Percentiles rank a stretch among this genome's conserved stretches.
Evolutionary conservation across 1,139 yeast species (phyloP).

Genomic region (Candida pseudoviswanathii): DNA sequence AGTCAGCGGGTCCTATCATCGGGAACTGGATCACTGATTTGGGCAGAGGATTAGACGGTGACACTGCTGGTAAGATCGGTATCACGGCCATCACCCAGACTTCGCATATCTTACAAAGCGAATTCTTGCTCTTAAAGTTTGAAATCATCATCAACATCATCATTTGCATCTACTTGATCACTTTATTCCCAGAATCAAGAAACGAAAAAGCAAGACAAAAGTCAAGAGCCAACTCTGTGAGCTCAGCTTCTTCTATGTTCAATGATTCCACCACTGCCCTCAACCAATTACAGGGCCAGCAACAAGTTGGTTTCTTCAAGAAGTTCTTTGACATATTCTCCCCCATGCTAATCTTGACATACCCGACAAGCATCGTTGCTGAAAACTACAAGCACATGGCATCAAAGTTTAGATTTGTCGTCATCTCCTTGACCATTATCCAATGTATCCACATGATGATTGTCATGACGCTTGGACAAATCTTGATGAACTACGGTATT

Average conservation of each 20-base stretch:
- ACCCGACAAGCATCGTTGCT: constrained; percentile 16
- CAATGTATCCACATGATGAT: constrained; percentile 37
- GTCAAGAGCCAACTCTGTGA: constrained; percentile 40
- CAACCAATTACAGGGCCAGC: constrained; percentile 7
- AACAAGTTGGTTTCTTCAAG: background rate
- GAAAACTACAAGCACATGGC: constrained; percentile 14
- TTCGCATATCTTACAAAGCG: constrained; percentile 20
- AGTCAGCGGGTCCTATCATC: constrained; percentile 64
- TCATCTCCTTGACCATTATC: constrained; percentile 45
- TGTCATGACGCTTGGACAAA: constrained; percentile 41
- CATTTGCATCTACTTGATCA: constrained; percentile 27
- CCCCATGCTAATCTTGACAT: constrained; percentile 33
- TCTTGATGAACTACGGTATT: constrained; percentile 55
- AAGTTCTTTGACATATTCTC: constrained; percentile 29
- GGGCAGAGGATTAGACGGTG: constrained; percentile 14
- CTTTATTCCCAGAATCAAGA: constrained; percentile 61
- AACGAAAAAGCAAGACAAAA: constrained; percentile 44
- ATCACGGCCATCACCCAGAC: constrained; percentile 1
- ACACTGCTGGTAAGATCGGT: constrained; percentile 2
- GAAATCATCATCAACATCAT: constrained; percentile 29
- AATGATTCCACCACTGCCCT: background rate
- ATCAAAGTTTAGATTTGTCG: constrained; percentile 28
- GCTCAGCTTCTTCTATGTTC: constrained; percentile 2
- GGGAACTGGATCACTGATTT: constrained; percentile 43
- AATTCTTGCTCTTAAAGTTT: constrained; percentile 32